Conservation (phyloP, 305 asterid genomes). For the Rubia peregrina region DNA sequence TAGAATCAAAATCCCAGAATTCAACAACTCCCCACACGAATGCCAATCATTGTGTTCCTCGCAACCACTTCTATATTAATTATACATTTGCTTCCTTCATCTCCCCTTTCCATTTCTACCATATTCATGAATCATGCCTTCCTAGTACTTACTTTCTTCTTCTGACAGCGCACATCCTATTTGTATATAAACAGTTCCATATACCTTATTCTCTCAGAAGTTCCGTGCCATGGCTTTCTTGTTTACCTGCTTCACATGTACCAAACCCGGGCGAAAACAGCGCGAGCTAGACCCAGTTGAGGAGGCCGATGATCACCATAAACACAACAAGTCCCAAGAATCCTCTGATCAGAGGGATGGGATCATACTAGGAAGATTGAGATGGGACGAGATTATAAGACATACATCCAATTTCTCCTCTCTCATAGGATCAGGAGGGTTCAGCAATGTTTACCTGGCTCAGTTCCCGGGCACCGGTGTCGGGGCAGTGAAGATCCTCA, state of each 20-base stretch:
- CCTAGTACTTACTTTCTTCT: not conserved
- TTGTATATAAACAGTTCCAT: not conserved
- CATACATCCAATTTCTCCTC: conserved; percentile 24
- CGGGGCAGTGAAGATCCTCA: conserved; percentile 26
- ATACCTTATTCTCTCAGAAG: not conserved
- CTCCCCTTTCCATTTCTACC: not conserved
- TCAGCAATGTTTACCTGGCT: conserved; percentile 35
- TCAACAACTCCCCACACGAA: not conserved
- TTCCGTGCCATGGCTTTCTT: conserved; percentile 19
- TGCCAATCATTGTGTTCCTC: not conserved
- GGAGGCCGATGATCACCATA: not conserved
- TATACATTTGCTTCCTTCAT: not conserved
- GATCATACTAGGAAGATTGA: conserved; percentile 13
- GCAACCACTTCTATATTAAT: not conserved
- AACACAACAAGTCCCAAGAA: not conserved
- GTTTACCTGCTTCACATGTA: conserved; percentile 16
- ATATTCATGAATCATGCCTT: not conserved
- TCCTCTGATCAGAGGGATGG: not conserved
- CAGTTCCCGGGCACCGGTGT: conserved; percentile 13
- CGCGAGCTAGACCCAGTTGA: not conserved
- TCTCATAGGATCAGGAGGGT: conserved; percentile 35
- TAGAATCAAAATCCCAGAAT: not conserved
- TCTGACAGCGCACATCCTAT: not conserved
- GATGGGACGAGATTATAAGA: conserved; percentile 20
- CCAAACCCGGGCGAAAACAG: conserved; percentile 11